Evolutionary conservation across 179 eudicot species (phyloP).

Genomic region (Beta macrorhiza): DNA sequence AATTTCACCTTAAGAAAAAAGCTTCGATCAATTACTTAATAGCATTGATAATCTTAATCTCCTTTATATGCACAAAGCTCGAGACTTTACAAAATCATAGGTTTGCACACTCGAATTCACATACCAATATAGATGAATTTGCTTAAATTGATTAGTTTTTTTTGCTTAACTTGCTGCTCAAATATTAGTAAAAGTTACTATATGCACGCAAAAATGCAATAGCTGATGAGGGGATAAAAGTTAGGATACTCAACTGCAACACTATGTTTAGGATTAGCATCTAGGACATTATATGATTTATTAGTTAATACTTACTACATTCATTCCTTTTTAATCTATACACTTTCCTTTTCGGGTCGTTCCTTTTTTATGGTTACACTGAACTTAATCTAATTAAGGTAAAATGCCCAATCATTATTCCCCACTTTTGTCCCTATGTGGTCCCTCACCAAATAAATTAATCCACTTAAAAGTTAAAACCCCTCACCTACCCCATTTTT

Average conservation of each 20-base stretch:
- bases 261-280: neutral
- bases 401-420: no score
- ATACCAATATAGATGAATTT: neutral
- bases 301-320: neutral
- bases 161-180: neutral
- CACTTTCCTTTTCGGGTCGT: no score
- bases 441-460: no score
- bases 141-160: neutral
- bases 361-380: no score
- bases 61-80: neutral
- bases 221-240: neutral
- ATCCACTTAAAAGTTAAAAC: no score
- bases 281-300: neutral
- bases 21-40: neutral
- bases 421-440: no score
- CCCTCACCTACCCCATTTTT: no score
- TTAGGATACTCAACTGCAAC: neutral
- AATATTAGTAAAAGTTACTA: neutral
- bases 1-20: slow-evolving; percentile 7
- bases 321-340: no score
- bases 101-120: neutral
- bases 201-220: neutral
- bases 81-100: no score
- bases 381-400: no score
- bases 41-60: neutral